Evolutionary conservation across 176 grass and related monocot species (phyloP).

Genomic region (Elaeis guineensis): DNA sequence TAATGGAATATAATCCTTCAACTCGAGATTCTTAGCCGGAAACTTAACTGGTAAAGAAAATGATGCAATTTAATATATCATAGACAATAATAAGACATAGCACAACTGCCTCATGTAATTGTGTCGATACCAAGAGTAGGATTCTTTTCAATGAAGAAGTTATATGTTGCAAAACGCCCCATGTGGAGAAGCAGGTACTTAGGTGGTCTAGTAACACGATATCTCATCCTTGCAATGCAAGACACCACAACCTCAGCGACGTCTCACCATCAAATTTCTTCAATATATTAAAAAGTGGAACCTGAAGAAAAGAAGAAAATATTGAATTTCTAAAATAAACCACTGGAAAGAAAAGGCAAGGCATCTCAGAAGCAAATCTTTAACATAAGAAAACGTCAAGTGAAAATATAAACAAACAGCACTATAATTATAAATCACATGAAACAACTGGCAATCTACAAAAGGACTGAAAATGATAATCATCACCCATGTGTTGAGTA

Average conservation of each 20-base stretch:
- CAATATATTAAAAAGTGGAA: constrained; percentile 94
- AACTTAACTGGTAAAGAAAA: constrained; percentile 58
- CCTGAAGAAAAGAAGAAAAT: constrained; percentile 24
- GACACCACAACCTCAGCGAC: constrained; percentile 82
- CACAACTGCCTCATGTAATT: too few relatives aligned
- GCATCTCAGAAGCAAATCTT: too few relatives aligned
- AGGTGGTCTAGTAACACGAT: constrained; percentile 68
- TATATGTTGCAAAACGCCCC: constrained; percentile 90
- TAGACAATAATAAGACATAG: too few relatives aligned
- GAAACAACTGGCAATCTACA: too few relatives aligned
- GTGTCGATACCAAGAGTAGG: constrained; percentile 64
- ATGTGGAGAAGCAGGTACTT: constrained; percentile 95
- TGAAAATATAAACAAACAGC: too few relatives aligned
- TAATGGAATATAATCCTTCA: constrained; percentile 96
- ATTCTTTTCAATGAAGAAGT: constrained; percentile 92
- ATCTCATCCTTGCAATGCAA: constrained; percentile 88
- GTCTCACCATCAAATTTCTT: constrained; percentile 94
- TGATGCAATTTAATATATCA: too few relatives aligned
- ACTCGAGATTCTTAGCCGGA: constrained; percentile 91
- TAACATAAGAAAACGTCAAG: too few relatives aligned
- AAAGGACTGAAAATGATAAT: too few relatives aligned
- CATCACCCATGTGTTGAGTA: too few relatives aligned
- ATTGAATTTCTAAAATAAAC: too few relatives aligned
- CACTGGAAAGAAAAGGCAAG: too few relatives aligned
- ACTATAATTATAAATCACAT: too few relatives aligned